phyloP scores from a whole-genome alignment of 108 stramenopile genomes.

The Skeletonema menzelii region DNA sequence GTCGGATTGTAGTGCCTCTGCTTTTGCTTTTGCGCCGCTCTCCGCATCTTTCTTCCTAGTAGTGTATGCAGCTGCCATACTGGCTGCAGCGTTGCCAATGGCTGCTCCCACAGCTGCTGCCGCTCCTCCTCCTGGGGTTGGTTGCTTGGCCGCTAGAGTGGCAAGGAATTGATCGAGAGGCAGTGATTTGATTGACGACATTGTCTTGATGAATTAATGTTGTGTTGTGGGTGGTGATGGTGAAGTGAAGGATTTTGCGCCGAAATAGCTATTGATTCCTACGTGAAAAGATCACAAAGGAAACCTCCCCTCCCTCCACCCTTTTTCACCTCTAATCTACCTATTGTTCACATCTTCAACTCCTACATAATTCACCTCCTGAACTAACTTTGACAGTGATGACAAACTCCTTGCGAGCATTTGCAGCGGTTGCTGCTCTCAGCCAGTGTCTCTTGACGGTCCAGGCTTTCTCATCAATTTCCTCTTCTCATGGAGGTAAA shows the following conservation, averaged over 20 bases:
- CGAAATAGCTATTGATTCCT: too few relatives aligned
- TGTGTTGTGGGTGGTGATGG: too few relatives aligned
- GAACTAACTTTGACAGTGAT: neutral
- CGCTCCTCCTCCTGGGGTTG: constrained; percentile 82
- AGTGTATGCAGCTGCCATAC: constrained; percentile 81
- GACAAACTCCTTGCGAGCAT: neutral
- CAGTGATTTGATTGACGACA: constrained; percentile 33
- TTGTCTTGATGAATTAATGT: neutral
- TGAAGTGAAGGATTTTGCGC: too few relatives aligned
- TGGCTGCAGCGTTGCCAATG: constrained; percentile 68
- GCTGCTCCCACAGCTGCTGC: constrained; percentile 79
- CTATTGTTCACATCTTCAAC: neutral
- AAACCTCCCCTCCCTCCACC: too few relatives aligned
- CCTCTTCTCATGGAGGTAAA: neutral
- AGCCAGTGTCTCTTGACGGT: neutral
- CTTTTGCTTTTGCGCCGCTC: constrained; percentile 64
- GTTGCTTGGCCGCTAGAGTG: constrained; percentile 66
- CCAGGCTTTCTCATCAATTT: neutral
- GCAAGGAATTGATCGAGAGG: constrained; percentile 58
- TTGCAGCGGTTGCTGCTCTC: neutral
- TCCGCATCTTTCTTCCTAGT: constrained; percentile 72
- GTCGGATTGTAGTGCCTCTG: constrained; percentile 42
- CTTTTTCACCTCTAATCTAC: too few relatives aligned
- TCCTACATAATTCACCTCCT: neutral
- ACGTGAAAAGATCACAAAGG: too few relatives aligned